phyloP scores from a whole-genome alignment of 495 filamentous ascomycete genomes.

The Platismatia glauca region DNA sequence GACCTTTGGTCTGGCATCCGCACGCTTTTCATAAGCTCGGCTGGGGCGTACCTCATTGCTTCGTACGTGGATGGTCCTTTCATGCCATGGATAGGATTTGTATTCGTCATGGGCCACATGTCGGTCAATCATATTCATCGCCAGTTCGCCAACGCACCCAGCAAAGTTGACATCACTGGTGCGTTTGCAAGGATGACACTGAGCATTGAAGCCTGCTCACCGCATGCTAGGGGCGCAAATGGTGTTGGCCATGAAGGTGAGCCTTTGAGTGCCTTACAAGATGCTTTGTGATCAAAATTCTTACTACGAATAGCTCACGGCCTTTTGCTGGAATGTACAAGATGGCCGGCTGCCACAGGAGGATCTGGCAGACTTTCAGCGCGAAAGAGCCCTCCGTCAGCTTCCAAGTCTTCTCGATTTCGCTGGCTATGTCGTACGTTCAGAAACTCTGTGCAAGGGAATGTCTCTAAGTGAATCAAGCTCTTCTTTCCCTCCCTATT shows the following conservation, averaged over 20 bases:
- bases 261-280: background rate
- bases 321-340: constrained; percentile 96
- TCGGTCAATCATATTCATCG: constrained; percentile 78
- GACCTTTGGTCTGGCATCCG: constrained; percentile 81
- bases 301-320: constrained; percentile 47
- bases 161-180: constrained; percentile 77
- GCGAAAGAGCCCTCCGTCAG: constrained; percentile 63
- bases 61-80: constrained; percentile 78
- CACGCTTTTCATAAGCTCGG: constrained; percentile 70
- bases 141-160: constrained; percentile 56
- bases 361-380: constrained; percentile 77
- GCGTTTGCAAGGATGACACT: background rate
- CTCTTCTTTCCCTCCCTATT: constrained; percentile 90
- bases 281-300: background rate
- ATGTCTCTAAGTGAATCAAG: constrained; percentile 20
- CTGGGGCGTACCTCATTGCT: constrained; percentile 74
- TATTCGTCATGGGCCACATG: constrained; percentile 94
- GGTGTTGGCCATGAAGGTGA: constrained; percentile 90
- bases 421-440: constrained; percentile 61
- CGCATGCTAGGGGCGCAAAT: constrained; percentile 62
- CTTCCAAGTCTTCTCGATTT: constrained; percentile 74
- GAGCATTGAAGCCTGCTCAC: constrained; percentile 2
- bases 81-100: constrained; percentile 97
- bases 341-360: constrained; percentile 74
- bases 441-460: background rate